Evolutionary conservation across 108 stramenopile species (phyloP).

Genomic region (Schizochytrium sp.): DNA sequence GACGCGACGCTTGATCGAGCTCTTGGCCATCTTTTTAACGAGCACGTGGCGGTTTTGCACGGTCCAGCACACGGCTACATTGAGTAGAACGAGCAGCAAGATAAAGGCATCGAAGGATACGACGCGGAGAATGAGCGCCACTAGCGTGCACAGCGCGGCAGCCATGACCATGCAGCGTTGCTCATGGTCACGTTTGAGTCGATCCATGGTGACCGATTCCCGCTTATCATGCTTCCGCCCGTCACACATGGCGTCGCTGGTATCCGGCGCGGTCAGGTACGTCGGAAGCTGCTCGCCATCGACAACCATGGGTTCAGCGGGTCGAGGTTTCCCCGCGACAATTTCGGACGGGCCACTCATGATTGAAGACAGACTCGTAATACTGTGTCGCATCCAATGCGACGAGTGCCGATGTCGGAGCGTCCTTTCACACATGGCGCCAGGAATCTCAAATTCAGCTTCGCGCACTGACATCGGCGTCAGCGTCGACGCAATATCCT

Average conservation of each 20-base stretch:
- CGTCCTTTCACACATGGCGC: too few relatives aligned
- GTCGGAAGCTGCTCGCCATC: neutral
- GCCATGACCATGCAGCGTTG: neutral
- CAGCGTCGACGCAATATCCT: too few relatives aligned
- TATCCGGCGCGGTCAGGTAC: neutral
- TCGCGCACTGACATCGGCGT: too few relatives aligned
- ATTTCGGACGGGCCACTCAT: too few relatives aligned
- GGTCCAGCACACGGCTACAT: neutral
- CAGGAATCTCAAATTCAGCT: too few relatives aligned
- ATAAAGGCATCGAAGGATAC: constrained; percentile 5
- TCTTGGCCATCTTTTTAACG: neutral
- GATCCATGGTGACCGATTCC: neutral
- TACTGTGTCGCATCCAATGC: too few relatives aligned
- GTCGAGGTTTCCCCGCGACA: too few relatives aligned
- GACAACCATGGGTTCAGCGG: too few relatives aligned
- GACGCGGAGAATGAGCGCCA: neutral
- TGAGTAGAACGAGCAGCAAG: neutral
- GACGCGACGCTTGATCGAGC: neutral
- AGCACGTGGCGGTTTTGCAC: neutral
- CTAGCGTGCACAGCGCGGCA: neutral
- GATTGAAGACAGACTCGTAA: too few relatives aligned
- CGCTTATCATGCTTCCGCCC: neutral
- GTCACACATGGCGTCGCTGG: neutral
- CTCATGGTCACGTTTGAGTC: neutral
- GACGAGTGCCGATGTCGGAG: too few relatives aligned